These are phyloP conservation scores for Durotheca rogersii DNA, from an alignment of 495 filamentous ascomycete species.

Conservation along the genomic window DNA sequence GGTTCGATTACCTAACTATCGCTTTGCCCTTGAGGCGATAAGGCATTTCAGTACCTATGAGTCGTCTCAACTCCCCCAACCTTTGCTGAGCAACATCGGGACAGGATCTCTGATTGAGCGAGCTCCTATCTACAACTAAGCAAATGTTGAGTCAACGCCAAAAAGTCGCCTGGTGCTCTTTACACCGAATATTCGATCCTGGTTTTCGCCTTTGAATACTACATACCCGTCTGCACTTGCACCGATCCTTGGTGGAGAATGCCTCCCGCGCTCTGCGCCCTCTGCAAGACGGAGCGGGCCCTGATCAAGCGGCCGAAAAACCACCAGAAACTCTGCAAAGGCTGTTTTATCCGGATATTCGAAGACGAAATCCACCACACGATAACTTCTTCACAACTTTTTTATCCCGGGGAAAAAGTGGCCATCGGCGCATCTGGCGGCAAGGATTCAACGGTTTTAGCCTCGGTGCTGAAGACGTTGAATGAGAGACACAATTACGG, in stretches of 20 bases:
- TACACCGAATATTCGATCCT: not conserved
- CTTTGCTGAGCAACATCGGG: no score
- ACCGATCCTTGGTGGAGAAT: conserved; percentile 42
- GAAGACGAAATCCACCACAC: conserved; percentile 94
- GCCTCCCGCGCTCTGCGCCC: conserved; percentile 62
- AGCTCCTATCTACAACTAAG: no score
- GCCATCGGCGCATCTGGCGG: conserved; percentile 96
- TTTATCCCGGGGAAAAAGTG: conserved; percentile 79
- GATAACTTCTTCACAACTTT: conserved; percentile 74
- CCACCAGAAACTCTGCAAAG: conserved; percentile 83
- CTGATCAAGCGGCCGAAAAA: conserved; percentile 93
- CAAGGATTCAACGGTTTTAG: conserved; percentile 96
- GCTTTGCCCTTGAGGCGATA: no score
- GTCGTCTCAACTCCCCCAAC: no score
- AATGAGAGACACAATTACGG: conserved; percentile 89
- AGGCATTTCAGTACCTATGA: no score
- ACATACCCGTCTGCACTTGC: no score
- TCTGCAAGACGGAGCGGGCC: conserved; percentile 74
- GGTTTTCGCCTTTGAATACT: not conserved
- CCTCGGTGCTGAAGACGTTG: conserved; percentile 89
- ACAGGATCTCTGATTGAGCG: no score
- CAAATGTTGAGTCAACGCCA: conserved; percentile 7
- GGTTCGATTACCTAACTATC: no score
- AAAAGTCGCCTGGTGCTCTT: no score
- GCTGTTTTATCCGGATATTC: conserved; percentile 83